Evolutionary conservation across 2,329 filamentous ascomycete species (phyloP).

Genomic region (Diaporthe sp.): DNA sequence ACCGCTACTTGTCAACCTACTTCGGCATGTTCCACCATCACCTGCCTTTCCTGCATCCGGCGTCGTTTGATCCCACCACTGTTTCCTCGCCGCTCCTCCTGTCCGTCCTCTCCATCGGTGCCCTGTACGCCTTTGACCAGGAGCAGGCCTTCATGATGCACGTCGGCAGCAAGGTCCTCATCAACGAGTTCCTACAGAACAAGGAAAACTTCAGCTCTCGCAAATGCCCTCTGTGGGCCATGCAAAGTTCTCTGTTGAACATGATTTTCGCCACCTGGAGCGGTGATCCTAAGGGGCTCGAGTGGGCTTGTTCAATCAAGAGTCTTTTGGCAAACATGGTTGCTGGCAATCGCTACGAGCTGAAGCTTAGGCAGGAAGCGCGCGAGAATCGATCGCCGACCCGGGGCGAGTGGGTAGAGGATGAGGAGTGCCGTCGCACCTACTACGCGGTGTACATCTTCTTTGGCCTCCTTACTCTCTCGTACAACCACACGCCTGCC

Average conservation of each 20-base stretch:
- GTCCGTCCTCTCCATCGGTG: slow-evolving; percentile 93
- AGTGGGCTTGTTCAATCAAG: slow-evolving; percentile 99
- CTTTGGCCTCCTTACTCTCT: slow-evolving; percentile 93
- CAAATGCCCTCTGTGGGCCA: slow-evolving; percentile 97
- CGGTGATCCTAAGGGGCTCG: slow-evolving; percentile 94
- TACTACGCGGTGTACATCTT: slow-evolving; percentile 99
- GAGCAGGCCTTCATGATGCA: slow-evolving; percentile 97
- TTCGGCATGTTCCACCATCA: slow-evolving; percentile 98
- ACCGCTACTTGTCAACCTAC: slow-evolving; percentile 94
- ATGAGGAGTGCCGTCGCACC: slow-evolving; percentile 94
- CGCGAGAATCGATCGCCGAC: slow-evolving; percentile 80
- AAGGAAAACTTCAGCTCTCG: slow-evolving; percentile 99
- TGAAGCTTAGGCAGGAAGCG: slow-evolving; percentile 91
- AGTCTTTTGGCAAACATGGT: slow-evolving; percentile 99
- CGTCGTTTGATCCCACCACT: slow-evolving; percentile 85
- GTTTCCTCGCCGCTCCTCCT: slow-evolving; percentile 86
- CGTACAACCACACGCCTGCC: slow-evolving; percentile 97
- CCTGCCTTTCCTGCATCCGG: slow-evolving; percentile 92
- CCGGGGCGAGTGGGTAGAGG: slow-evolving; percentile 93
- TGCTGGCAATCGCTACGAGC: slow-evolving; percentile 93
- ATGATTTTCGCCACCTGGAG: slow-evolving; percentile 99
- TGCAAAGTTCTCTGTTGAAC: slow-evolving; percentile 96
- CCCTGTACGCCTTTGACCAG: slow-evolving; percentile 95
- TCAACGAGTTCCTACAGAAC: slow-evolving; percentile 96
- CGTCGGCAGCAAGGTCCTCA: slow-evolving; percentile 95